Evolutionary conservation across 768 basidiomycete genomes (phyloP).

Genomic region (Hydnomerulius pinastri): DNA sequence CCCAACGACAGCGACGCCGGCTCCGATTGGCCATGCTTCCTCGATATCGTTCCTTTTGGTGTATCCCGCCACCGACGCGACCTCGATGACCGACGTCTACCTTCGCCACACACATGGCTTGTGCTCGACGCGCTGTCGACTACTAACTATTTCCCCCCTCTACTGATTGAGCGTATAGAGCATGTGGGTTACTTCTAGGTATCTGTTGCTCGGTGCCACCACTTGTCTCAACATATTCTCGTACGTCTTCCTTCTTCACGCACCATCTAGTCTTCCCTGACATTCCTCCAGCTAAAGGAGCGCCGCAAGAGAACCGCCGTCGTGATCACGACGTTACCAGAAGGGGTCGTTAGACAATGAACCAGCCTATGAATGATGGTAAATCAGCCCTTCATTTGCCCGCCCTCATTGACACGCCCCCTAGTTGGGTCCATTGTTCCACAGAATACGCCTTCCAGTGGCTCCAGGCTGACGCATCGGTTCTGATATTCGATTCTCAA

Average conservation of each 20-base stretch:
- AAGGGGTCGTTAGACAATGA: background rate
- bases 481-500: background rate
- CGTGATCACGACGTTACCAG: background rate
- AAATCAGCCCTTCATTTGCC: too few relatives aligned
- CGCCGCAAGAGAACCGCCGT: background rate
- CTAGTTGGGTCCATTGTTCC: background rate
- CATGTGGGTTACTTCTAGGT: background rate
- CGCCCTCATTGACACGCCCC: too few relatives aligned
- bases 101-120: background rate
- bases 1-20: background rate
- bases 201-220: background rate
- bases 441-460: background rate
- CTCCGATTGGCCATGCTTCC: background rate
- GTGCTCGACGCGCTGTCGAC: background rate
- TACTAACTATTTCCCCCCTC: background rate
- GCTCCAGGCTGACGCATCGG: background rate
- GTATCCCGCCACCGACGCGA: too few relatives aligned
- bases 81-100: too few relatives aligned
- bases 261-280: background rate
- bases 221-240: background rate
- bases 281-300: background rate
- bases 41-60: too few relatives aligned
- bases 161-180: background rate
- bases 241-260: background rate
- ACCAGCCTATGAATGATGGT: background rate